Evolutionary conservation across 139 green algal genomes (phyloP).

Genomic region (Haematococcus lacustris): DNA sequence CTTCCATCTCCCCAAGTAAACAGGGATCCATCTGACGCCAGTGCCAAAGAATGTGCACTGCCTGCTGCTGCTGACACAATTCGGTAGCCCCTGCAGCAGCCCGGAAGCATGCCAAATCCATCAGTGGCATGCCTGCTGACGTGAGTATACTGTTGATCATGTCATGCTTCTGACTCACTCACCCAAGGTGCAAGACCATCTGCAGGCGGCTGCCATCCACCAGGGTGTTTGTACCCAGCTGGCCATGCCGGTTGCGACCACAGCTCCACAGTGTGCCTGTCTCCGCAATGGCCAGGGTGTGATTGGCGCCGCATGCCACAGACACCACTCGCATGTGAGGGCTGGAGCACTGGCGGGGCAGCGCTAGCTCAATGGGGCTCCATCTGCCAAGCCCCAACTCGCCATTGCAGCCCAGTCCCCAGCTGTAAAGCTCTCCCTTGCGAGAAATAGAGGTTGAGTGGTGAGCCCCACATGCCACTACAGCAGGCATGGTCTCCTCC

Average conservation of each 20-base stretch:
- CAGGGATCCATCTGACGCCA: constrained; percentile 66
- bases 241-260: constrained; percentile 54
- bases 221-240: constrained; percentile 59
- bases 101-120: too few species aligned
- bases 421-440: constrained; percentile 68
- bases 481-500: constrained; percentile 60
- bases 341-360: constrained; percentile 16
- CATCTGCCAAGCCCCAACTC: constrained; percentile 65
- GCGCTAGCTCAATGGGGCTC: constrained; percentile 50
- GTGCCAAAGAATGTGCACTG: constrained; percentile 58
- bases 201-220: constrained; percentile 43
- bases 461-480: constrained; percentile 56
- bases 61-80: constrained; percentile 62
- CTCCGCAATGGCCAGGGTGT: constrained; percentile 71
- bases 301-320: constrained; percentile 57
- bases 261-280: constrained; percentile 66
- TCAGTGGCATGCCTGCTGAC: too few species aligned
- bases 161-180: too few species aligned
- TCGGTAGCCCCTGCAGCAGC: constrained; percentile 36
- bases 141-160: too few species aligned
- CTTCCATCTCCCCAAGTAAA: constrained; percentile 69
- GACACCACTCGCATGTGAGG: constrained; percentile 53
- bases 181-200: neutral
- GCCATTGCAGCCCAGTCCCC: constrained; percentile 64
- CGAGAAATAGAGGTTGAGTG: constrained; percentile 58